A percentile compares a stretch with the other conserved stretches of the same genome.
Conservation (phyloP, 2,329 filamentous ascomycete genomes). For the Cylindrodendrum hubeiense region DNA sequence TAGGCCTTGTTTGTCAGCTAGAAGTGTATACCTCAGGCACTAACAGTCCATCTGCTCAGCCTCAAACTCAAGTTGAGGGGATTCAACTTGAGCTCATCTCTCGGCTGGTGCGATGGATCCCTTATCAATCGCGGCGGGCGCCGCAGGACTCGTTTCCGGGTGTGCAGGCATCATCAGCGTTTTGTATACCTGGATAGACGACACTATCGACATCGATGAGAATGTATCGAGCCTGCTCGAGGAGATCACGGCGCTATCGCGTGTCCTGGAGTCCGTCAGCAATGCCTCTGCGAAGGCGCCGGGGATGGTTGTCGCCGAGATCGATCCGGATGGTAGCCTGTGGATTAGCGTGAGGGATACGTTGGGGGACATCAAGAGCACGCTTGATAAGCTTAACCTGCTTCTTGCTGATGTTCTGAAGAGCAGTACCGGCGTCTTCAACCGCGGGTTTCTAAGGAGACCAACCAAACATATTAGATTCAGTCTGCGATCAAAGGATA, state of each 20-base stretch:
- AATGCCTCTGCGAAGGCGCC: neutral
- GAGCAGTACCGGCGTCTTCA: neutral
- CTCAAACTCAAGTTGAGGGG: neutral
- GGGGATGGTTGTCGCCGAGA: neutral
- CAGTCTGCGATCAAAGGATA: neutral
- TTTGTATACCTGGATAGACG: neutral
- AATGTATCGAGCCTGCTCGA: neutral
- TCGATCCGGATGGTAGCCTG: slow-evolving; percentile 5
- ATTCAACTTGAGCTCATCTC: neutral
- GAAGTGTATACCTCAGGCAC: neutral
- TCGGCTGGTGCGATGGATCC: neutral
- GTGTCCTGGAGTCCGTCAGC: slow-evolving; percentile 1
- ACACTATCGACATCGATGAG: neutral
- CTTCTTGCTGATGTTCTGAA: neutral
- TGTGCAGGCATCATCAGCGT: neutral
- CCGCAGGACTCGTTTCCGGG: slow-evolving; percentile 1
- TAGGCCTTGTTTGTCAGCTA: no score
- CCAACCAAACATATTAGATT: slow-evolving; percentile 8
- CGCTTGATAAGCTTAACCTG: neutral
- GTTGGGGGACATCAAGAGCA: slow-evolving; percentile 1
- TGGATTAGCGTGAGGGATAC: slow-evolving; percentile 1
- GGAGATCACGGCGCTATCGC: slow-evolving; percentile 1
- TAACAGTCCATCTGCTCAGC: neutral
- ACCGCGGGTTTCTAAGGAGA: neutral
- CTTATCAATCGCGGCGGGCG: slow-evolving; percentile 5